Percentiles rank a stretch among this genome's conserved stretches.
Conservation (phyloP, 179 eudicot species). For the Silene noctiflora region DNA sequence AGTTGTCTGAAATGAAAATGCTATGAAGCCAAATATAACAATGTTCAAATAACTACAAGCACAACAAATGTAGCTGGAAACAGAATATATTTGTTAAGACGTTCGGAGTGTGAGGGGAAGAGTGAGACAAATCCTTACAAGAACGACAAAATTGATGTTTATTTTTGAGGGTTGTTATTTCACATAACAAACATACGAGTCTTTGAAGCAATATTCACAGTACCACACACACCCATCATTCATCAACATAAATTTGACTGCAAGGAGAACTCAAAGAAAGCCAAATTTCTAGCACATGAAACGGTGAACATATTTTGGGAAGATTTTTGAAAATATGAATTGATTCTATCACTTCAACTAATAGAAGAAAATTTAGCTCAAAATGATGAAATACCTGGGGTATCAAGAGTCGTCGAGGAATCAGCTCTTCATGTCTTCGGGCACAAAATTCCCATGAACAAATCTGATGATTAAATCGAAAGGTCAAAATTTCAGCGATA, state of each 20-base stretch:
- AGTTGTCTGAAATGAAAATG: no score
- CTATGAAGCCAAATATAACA: no score
- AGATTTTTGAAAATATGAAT: background rate
- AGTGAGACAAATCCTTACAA: no score
- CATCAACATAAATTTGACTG: background rate
- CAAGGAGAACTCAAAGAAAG: background rate
- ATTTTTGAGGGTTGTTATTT: no score
- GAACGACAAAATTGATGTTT: no score
- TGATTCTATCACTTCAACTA: background rate
- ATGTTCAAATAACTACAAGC: background rate
- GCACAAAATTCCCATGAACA: slow-evolving; percentile 99
- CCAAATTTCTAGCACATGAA: no score
- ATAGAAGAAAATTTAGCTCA: background rate
- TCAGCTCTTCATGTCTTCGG: slow-evolving; percentile 85
- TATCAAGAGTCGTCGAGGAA: slow-evolving; percentile 75
- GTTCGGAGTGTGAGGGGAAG: no score
- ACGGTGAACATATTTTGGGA: background rate
- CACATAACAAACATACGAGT: no score
- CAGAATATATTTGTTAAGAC: background rate
- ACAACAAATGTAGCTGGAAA: background rate
- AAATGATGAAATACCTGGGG: slow-evolving; percentile 59
- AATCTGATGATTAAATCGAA: slow-evolving; percentile 42
- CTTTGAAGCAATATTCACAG: background rate
- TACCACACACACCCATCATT: background rate
- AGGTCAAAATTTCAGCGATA: slow-evolving; percentile 18